Base-by-base conservation (phyloP, 306 rosid genomes). In the Potentilla sterilis region DNA sequence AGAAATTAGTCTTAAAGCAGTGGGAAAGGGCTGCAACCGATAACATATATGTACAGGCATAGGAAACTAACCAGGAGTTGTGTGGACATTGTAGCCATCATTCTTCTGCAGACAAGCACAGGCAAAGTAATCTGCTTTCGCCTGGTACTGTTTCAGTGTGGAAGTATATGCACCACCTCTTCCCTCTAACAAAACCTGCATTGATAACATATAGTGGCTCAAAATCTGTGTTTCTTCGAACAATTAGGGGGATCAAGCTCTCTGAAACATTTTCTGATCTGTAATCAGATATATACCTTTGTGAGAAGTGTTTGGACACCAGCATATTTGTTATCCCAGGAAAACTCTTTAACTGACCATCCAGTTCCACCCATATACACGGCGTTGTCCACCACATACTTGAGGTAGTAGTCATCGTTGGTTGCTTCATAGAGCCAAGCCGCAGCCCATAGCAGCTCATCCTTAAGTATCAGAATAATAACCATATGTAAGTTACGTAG, bases 301-400 rank as follows among this genome's bases (percentile, higher is more conserved):
- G 98, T 83, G 67, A 93, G 82, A 79, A 93, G 97, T 79, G 75
- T 84, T 67, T 93, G 98, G 21, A 89, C 81, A 63, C 96, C 97
- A 6, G 96, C 97, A 83, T 93, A 91, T 75, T 93, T 93, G 85
- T 84, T 93, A 68, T 91, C 97, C 98, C 97, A 93, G 74, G 97
- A 93, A 86, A 93, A 93, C 67, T 93, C 97, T 49, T 80, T 86
- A 66, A 93, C 82, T 0, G 96, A 88, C 96, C 90, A 91, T 7
- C 98, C 98, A 14, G 94, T 91, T 78, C 98, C 98, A 21, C 98
- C 98, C 89, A 91, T 79, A 65, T 81, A 82, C 47, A 83, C 83
- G 28, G 89, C 93, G 57, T 89, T 89, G 85, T 93, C 91, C 65
- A 85, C 92, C 34, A 80, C 90, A 52, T 91, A 93, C 70, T 91